phyloP scores from a whole-genome alignment of 1,284 basidiomycete species.

The Cutaneotrichosporon mucoides region DNA sequence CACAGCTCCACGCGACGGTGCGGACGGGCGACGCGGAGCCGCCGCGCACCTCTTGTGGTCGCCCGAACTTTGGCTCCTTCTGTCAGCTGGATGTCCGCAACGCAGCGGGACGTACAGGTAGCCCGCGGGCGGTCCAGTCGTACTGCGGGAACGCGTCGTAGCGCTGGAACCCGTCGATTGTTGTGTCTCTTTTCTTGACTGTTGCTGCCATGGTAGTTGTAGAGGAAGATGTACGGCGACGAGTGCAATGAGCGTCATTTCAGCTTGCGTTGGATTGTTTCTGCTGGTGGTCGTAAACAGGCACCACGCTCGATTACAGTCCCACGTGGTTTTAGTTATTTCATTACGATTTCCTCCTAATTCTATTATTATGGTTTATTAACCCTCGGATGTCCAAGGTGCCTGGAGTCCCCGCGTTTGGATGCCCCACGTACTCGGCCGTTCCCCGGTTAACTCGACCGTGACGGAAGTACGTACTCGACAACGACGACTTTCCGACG shows the following conservation, averaged over 20 bases:
- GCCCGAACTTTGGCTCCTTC: slow-evolving; percentile 23
- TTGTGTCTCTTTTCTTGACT: not conserved
- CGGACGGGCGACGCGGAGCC: slow-evolving; percentile 26
- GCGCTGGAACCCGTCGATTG: slow-evolving; percentile 13
- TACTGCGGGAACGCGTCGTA: slow-evolving; percentile 24
- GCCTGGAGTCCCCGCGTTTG: no score
- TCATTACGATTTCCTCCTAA: not conserved
- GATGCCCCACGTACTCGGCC: no score
- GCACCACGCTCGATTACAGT: no score
- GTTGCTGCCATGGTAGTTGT: not conserved
- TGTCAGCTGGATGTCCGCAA: not conserved
- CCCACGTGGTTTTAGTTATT: not conserved
- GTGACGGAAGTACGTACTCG: no score
- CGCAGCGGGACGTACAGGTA: slow-evolving; percentile 17
- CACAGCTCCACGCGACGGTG: slow-evolving; percentile 27
- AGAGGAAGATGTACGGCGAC: not conserved
- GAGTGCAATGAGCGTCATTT: not conserved
- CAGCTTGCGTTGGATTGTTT: not conserved
- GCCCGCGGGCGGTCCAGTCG: slow-evolving; percentile 23
- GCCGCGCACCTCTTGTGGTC: slow-evolving; percentile 24
- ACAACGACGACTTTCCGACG: no score
- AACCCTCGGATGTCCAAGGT: no score
- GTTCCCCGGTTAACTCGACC: no score
- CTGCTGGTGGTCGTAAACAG: not conserved
- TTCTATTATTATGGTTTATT: no score